Base-by-base conservation (phyloP, 805 yeast genomes). In the Wickerhamiella hasegawae region DNA sequence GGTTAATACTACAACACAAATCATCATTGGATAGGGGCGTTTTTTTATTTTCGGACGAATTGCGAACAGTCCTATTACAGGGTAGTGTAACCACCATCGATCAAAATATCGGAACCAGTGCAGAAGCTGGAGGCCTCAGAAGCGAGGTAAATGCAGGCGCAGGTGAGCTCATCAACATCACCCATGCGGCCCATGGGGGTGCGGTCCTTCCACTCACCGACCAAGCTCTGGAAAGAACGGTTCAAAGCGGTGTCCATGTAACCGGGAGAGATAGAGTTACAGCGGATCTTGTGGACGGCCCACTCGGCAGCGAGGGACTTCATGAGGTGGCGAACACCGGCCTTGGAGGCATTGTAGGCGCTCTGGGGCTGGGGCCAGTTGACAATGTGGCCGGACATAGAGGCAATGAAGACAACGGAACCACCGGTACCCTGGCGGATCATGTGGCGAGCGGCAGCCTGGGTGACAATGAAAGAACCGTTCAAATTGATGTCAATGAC, bases 321-420 rank as follows among this genome's bases (percentile, higher is more conserved):
- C 48, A 65, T 71, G 57, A 74, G 63, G 57, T 74, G 81, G 43
- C 68, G 66, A 26, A 74, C 81, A 40, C 73, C 81, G 22, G 81
- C 80, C 63, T 74, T 73, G 48, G 78, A 69, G 60, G 76, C 76
- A 59, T 74, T 74, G 64, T 73, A 74, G 53, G 76, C 74, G 42
- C 66, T 58, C 57, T 73, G 80, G 10, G 78, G 78, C 58, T 73
- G 79, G 28, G 81, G 80, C 65, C 73, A 74, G 61, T 73, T 73
- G 49, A 72, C 80, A 43, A 73, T 73, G 41, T 73, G 65, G 27
- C 76, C 81, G 14, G 77, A 70, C 81, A 73, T 74, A 45, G 78
- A 72, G 14, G 79, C 79, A 46, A 74, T 66, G 57, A 74, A 68
- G 38, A 73, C 68, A 41, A 73, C 63, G 14, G 76, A 63, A 24